These are phyloP conservation scores for Rhodotorula sp. DNA, from an alignment of 1,284 basidiomycete species.

Conservation along the genomic window DNA sequence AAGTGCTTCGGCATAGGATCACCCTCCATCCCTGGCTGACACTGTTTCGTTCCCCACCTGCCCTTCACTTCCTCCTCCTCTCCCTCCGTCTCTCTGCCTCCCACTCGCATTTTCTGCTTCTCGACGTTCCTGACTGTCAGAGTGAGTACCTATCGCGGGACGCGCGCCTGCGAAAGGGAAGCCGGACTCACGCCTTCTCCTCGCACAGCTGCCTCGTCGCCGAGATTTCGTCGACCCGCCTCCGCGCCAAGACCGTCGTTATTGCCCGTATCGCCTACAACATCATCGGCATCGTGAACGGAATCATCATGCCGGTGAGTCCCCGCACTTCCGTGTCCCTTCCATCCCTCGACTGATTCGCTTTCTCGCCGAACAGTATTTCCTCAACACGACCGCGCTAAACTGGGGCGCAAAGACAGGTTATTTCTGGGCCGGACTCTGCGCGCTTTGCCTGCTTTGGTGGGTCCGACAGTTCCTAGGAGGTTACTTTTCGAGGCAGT, in stretches of 20 bases:
- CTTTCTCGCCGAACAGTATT: conserved; percentile 50
- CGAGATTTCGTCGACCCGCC: conserved; percentile 54
- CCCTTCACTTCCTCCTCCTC: conserved; percentile 42
- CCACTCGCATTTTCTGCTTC: neutral
- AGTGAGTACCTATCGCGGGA: no score
- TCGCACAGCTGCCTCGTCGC: conserved; percentile 34
- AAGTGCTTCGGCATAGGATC: no score
- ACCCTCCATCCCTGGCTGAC: neutral
- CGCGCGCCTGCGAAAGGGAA: no score
- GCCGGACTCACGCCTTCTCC: neutral
- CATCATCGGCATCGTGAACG: conserved; percentile 39
- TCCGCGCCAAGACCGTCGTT: conserved; percentile 57
- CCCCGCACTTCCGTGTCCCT: neutral
- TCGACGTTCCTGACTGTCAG: neutral
- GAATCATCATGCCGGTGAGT: neutral
- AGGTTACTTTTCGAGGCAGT: conserved; percentile 35
- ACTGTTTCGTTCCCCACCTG: conserved; percentile 51
- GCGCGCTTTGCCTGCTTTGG: conserved; percentile 7
- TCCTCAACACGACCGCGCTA: conserved; percentile 52
- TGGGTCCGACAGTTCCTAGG: conserved; percentile 6
- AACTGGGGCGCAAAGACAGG: conserved; percentile 51
- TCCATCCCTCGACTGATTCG: neutral
- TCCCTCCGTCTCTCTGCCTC: no score
- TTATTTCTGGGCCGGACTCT: conserved; percentile 50
- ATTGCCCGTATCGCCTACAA: conserved; percentile 54